Evolutionary conservation across 169 alveolate genomes (phyloP).

Genomic region (Theileria annulata): DNA sequence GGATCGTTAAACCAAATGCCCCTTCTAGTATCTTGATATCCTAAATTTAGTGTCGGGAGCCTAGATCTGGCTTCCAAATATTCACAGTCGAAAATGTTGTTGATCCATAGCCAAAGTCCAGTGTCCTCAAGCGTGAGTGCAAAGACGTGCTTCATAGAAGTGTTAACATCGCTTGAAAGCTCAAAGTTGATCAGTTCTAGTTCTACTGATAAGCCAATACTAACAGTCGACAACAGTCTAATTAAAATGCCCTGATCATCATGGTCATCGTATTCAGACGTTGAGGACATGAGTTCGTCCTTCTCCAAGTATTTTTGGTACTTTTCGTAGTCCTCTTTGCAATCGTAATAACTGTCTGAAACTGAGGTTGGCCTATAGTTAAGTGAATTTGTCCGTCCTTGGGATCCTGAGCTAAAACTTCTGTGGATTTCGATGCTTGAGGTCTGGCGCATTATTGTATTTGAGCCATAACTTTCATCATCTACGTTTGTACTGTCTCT

Average conservation of each 20-base stretch:
- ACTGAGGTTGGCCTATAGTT: background rate
- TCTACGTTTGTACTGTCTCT: background rate
- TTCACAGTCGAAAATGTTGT: slow-evolving; percentile 28
- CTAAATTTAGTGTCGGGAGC: slow-evolving; percentile 4
- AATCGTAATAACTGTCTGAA: background rate
- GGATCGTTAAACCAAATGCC: slow-evolving; percentile 11
- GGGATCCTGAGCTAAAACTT: background rate
- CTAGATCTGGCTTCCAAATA: slow-evolving; percentile 8
- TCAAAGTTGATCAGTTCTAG: slow-evolving; percentile 51
- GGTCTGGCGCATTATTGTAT: background rate
- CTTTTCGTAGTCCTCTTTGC: background rate
- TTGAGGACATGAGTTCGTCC: background rate
- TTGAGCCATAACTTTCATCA: background rate
- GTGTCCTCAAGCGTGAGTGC: slow-evolving; percentile 55
- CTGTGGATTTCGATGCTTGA: background rate
- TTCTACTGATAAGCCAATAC: slow-evolving; percentile 31
- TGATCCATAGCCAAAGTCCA: slow-evolving; percentile 42
- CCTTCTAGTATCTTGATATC: background rate
- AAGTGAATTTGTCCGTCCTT: background rate
- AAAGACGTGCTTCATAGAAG: slow-evolving; percentile 30
- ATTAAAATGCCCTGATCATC: slow-evolving; percentile 18
- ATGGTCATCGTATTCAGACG: slow-evolving; percentile 4
- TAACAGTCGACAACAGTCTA: slow-evolving; percentile 22
- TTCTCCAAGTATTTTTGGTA: background rate
- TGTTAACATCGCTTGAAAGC: slow-evolving; percentile 27